Percentiles rank a stretch among this genome's conserved stretches.
These are phyloP conservation scores for Galeopsis tetrahit DNA, from an alignment of 257 asterid species.

Conservation along the genomic window DNA sequence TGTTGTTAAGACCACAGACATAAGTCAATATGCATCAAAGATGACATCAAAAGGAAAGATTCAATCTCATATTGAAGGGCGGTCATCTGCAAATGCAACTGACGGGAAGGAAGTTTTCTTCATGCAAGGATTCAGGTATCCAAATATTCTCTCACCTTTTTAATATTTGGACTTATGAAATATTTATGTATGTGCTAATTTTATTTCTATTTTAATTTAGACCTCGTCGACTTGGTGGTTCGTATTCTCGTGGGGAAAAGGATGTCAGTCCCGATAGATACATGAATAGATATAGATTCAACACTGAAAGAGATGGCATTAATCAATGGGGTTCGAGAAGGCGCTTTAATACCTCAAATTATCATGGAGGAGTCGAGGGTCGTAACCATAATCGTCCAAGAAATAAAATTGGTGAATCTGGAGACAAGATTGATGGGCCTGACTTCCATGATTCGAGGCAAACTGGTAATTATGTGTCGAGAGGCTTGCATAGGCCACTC, in stretches of 20 bases:
- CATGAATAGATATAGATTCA: slow-evolving; percentile 54
- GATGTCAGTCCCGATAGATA: slow-evolving; percentile 53
- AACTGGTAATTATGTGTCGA: slow-evolving; percentile 44
- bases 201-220: slow-evolving; percentile 35
- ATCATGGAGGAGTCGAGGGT: slow-evolving; percentile 50
- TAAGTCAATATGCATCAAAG: slow-evolving; percentile 49
- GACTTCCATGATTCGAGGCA: slow-evolving; percentile 52
- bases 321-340: slow-evolving; percentile 60
- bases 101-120: slow-evolving; percentile 44
- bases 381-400: slow-evolving; percentile 54
- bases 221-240: slow-evolving; percentile 43
- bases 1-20: slow-evolving; percentile 36
- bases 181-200: neutral
- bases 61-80: slow-evolving; percentile 62
- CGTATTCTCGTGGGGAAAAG: slow-evolving; percentile 54
- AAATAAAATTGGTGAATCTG: slow-evolving; percentile 38
- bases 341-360: slow-evolving; percentile 42
- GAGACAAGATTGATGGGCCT: slow-evolving; percentile 49
- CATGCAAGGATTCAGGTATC: slow-evolving; percentile 58
- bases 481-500: slow-evolving; percentile 50
- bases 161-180: neutral
- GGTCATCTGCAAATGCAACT: slow-evolving; percentile 38
- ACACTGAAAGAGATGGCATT: slow-evolving; percentile 50
- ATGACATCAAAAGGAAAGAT: slow-evolving; percentile 46
- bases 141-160: neutral